Evolutionary conservation across 176 grass and related monocot genomes (phyloP).

Genomic region (Eleusine indica): DNA sequence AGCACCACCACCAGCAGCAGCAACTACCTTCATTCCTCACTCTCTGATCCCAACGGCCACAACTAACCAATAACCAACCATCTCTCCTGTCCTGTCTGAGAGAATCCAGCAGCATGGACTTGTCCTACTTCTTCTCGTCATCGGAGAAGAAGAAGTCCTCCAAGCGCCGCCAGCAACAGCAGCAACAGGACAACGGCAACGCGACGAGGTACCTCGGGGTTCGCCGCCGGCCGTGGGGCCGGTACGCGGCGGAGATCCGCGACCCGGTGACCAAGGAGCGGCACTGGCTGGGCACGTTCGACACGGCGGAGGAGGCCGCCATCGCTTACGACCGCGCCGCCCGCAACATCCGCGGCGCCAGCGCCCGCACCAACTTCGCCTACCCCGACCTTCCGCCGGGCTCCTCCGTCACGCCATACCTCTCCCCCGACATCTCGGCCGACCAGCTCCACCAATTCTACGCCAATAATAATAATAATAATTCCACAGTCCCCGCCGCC

Average conservation of each 20-base stretch:
- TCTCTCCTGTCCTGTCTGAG: background rate
- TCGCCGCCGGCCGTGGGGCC: conserved; percentile 69
- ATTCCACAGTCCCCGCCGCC: background rate
- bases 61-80: conserved; percentile 8
- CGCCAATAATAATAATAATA: background rate
- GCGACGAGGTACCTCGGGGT: conserved; percentile 66
- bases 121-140: conserved; percentile 57
- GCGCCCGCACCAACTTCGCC: conserved; percentile 87
- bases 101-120: conserved; percentile 48
- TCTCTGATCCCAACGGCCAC: conserved; percentile 20
- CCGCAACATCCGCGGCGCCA: conserved; percentile 61
- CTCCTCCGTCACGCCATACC: conserved; percentile 81
- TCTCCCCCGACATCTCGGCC: conserved; percentile 74
- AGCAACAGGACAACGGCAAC: conserved; percentile 44
- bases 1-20: conserved; percentile 29
- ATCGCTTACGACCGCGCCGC: conserved; percentile 88
- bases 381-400: conserved; percentile 83
- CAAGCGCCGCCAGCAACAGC: conserved; percentile 62
- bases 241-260: conserved; percentile 89
- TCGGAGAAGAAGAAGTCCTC: conserved; percentile 51
- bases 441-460: conserved; percentile 39
- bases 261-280: conserved; percentile 83
- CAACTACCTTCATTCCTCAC: conserved; percentile 2
- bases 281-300: conserved; percentile 87
- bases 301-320: conserved; percentile 88